phyloP scores from a whole-genome alignment of 768 basidiomycete species.

The Chalciporus piperatus region DNA sequence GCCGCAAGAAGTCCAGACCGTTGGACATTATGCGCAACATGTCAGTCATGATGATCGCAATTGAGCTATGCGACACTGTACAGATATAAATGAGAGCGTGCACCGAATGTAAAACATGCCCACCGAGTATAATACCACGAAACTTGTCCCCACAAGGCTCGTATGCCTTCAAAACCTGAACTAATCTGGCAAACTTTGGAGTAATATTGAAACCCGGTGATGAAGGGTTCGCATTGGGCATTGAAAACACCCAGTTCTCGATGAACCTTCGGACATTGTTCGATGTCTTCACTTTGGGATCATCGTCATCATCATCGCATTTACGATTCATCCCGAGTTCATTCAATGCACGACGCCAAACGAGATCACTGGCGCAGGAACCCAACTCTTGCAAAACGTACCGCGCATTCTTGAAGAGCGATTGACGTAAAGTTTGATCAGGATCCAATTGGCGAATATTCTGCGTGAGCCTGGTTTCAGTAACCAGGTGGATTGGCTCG shows the following conservation, averaged over 20 bases:
- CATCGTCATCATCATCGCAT: conserved; percentile 35
- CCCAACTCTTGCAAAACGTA: conserved; percentile 55
- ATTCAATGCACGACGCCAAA: conserved; percentile 59
- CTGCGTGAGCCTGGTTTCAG: conserved; percentile 44
- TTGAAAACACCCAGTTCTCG: conserved; percentile 59
- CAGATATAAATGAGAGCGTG: conserved; percentile 8
- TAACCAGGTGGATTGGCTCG: conserved; percentile 34
- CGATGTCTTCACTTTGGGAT: conserved; percentile 22
- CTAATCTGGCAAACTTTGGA: conserved; percentile 60
- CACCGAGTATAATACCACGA: conserved; percentile 70
- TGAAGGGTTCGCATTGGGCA: conserved; percentile 57
- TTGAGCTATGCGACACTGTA: conserved; percentile 50
- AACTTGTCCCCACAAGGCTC: conserved; percentile 54
- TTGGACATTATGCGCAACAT: conserved; percentile 55
- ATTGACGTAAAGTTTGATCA: conserved; percentile 35
- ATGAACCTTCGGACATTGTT: conserved; percentile 39
- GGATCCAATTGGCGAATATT: conserved; percentile 47
- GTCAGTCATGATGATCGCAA: conserved; percentile 59
- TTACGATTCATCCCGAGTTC: conserved; percentile 32
- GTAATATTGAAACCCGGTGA: conserved; percentile 66
- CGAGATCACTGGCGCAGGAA: conserved; percentile 63
- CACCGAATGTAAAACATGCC: conserved; percentile 46
- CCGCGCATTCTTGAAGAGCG: conserved; percentile 47
- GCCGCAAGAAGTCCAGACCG: conserved; percentile 52
- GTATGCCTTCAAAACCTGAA: conserved; percentile 58